Evolutionary conservation across 2,329 filamentous ascomycete species (phyloP), one percentile per base, ranked within the genome.

Genomic region (Aspergillus sp.): DNA sequence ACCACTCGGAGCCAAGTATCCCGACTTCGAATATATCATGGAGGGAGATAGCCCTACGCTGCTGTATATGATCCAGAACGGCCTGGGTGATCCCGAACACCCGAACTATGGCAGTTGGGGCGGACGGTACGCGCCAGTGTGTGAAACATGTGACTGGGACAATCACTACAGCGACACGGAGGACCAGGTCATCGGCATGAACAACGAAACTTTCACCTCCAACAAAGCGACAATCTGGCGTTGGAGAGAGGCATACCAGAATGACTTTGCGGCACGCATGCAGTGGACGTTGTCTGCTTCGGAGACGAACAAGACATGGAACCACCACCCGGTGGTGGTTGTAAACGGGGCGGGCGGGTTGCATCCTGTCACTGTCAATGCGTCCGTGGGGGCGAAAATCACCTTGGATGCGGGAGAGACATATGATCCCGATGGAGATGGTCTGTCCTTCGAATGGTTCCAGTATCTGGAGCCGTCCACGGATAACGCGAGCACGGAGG

Each of bases 221-320:
- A 83, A 80, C 52, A 78, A 82, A 21, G 81, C 81, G 2, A 82
- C 80, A 0, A 80, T 84, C 32, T 84, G 82, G 82, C 73, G 82
- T n/a, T 85, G 82, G 83, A 69, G 82, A 13, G 72, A 79, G 55
- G 80, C 82, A 0, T 84, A 80, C 59, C 81, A 84, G 68, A 79
- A 80, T 51, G 81, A 84, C 57, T 84, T 80, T 67, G 82, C 74
- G 9, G 82, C 76, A 23, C 72, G 74, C 25, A 82, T 81, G 65
- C 79, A 77, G 66, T 85, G 75, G 83, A 82, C 73, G 13, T 69
- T 78, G 3, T 59, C 63, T 1, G 30, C 60, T 25, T 57, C 12
- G 41, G 63, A 62, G 69, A 52, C 63, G 60, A 55, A 36, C 23
- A 21, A 36, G 30, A 55, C n/a, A 3, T 47, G 59, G 32, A 70